phyloP scores from a whole-genome alignment of 345 rosid species.

The Salix purpurea region DNA sequence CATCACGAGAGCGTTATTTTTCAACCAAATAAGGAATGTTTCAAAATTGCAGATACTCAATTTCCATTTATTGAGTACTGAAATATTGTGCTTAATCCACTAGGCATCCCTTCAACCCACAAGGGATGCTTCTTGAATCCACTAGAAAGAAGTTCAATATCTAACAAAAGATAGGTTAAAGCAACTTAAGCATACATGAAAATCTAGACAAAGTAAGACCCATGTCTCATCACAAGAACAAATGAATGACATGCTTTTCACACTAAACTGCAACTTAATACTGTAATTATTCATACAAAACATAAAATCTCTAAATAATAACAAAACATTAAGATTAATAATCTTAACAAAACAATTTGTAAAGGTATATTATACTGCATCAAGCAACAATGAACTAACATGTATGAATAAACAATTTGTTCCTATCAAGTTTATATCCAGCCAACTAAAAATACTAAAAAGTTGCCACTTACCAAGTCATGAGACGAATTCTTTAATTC shows the following conservation, averaged over 20 bases:
- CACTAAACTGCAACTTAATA: background rate
- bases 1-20: background rate
- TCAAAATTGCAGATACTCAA: background rate
- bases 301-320: no score
- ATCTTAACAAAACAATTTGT: no score
- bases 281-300: background rate
- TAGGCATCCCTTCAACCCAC: background rate
- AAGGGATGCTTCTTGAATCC: background rate
- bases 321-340: no score
- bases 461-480: slow-evolving; percentile 65
- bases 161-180: slow-evolving; percentile 16
- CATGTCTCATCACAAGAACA: background rate
- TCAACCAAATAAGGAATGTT: background rate
- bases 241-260: background rate
- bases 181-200: slow-evolving; percentile 8
- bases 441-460: background rate
- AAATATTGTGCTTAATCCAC: no score
- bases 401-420: no score
- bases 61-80: background rate
- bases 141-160: background rate
- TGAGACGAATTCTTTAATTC: slow-evolving; percentile 91
- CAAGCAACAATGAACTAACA: no score
- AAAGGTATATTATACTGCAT: no score
- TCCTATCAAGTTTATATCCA: no score
- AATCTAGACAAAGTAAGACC: background rate